These are phyloP conservation scores for Dactylellina drechsleri DNA, from an alignment of 2,329 filamentous ascomycete species.

Conservation along the genomic window DNA sequence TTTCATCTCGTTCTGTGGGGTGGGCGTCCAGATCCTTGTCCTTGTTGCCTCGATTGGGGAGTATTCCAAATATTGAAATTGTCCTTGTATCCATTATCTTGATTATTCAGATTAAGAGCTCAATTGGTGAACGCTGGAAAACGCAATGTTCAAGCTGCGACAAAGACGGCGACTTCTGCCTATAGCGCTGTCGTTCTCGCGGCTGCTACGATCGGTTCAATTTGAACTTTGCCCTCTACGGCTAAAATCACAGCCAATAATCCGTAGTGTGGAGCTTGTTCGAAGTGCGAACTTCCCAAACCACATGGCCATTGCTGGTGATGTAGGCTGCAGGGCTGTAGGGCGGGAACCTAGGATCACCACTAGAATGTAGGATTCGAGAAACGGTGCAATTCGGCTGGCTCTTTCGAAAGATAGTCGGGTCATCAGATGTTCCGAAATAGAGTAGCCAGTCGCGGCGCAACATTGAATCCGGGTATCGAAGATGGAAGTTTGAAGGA, in stretches of 20 bases:
- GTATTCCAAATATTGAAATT: too few species aligned
- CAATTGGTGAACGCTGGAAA: too few species aligned
- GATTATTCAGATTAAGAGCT: too few species aligned
- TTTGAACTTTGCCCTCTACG: not conserved
- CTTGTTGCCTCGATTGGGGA: too few species aligned
- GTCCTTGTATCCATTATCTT: too few species aligned
- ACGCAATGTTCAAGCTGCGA: too few species aligned
- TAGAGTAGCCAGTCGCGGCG: not conserved
- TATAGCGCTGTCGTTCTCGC: not conserved
- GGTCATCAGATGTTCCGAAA: not conserved
- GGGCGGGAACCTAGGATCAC: constrained; percentile 12
- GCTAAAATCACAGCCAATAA: not conserved
- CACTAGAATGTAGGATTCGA: not conserved
- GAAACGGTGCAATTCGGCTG: constrained; percentile 1
- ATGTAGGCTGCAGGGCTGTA: constrained; percentile 22
- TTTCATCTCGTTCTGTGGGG: too few species aligned
- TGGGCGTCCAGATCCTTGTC: too few species aligned
- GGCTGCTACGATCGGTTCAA: not conserved
- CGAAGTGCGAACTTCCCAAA: too few species aligned
- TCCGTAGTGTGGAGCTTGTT: too few species aligned
- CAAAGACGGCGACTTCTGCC: constrained; percentile 9
- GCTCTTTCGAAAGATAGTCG: not conserved
- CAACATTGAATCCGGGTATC: not conserved
- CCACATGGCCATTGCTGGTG: not conserved
- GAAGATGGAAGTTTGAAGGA: constrained; percentile 1